Base-by-base conservation (phyloP, 2,329 filamentous ascomycete genomes). In the Didymella sp. region DNA sequence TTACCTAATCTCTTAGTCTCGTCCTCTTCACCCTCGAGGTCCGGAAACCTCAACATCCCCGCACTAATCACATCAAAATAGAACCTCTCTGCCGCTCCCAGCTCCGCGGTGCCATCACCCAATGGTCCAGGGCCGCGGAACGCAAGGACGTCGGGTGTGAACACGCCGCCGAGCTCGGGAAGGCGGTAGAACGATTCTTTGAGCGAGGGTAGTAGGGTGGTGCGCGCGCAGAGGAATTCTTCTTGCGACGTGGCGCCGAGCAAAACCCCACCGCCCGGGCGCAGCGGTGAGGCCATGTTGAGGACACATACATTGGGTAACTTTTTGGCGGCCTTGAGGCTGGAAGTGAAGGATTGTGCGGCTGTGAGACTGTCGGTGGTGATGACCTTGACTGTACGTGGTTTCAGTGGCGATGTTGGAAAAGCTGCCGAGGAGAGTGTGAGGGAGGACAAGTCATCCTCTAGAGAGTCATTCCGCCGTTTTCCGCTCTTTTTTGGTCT, bases 221-320 rank as follows among this genome's bases (percentile, higher is more conserved):
- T 86, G 15, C 84, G 82, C 62, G 83, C 79, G 65, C 86, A 89
- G 2, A 89, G 78, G 22, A 80, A 84, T 65, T 88, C 86, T 66
- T 89, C 86, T 59, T 87, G 85, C 4, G 81, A 82, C 8, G 82
- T 82, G 0, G 85, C 84, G 19, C 87, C 87, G 13, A 80, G 80
- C 0, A 88, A 71, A 27, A 88, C 82, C 0, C 86, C 87, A 7
- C 86, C 86, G 12, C 87, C 87, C 0, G 86, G 84, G 0, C 80
- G 80, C 0, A 87, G 78, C 0, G 85, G 84, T 0, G 85, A 88
- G 0, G 85, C 85, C 85, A 88, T 88, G 70, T 87, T 88, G 3
- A 89, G 77, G 22, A 89, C 77, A 4, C 80, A 84, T 1, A 85
- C 78, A 33, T 81, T 81, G 1, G 67, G 62, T 11, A 70, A 43